phyloP scores from a whole-genome alignment of 1,139 yeast species.

The Candida smagusa region DNA sequence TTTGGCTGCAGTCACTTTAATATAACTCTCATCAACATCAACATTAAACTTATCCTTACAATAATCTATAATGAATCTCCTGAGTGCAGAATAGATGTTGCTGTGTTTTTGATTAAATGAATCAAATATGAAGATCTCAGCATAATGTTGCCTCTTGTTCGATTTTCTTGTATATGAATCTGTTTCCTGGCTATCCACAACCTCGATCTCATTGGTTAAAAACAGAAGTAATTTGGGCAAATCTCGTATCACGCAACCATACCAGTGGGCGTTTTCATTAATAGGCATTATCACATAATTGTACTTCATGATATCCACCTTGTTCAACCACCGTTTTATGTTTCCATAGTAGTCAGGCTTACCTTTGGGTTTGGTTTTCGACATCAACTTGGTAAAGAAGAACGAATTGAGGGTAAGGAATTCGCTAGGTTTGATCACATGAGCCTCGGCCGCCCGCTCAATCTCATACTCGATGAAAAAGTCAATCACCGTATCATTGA shows the following conservation, averaged over 20 bases:
- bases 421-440: slow-evolving; percentile 19
- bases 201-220: slow-evolving; percentile 11
- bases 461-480: slow-evolving; percentile 61
- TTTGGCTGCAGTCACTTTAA: slow-evolving; percentile 44
- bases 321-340: slow-evolving; percentile 77
- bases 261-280: slow-evolving; percentile 85
- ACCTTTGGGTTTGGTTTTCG: slow-evolving; percentile 5
- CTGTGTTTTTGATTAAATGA: slow-evolving; percentile 65
- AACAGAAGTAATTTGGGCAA: slow-evolving; percentile 30
- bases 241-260: slow-evolving; percentile 64
- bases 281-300: slow-evolving; percentile 76
- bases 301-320: slow-evolving; percentile 59
- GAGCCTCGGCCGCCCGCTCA: slow-evolving; percentile 34
- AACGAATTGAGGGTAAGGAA: slow-evolving; percentile 78
- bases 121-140: slow-evolving; percentile 70
- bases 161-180: slow-evolving; percentile 1
- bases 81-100: slow-evolving; percentile 53
- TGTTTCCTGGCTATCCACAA: slow-evolving; percentile 10
- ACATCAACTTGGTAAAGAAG: slow-evolving; percentile 67
- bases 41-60: slow-evolving; percentile 62
- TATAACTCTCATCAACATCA: slow-evolving; percentile 41
- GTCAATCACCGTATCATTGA: slow-evolving; percentile 71
- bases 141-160: slow-evolving; percentile 13
- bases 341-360: slow-evolving; percentile 50
- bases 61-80: slow-evolving; percentile 62